phyloP scores from a whole-genome alignment of 2,329 filamentous ascomycete species.

The Colletotrichum siamense region DNA sequence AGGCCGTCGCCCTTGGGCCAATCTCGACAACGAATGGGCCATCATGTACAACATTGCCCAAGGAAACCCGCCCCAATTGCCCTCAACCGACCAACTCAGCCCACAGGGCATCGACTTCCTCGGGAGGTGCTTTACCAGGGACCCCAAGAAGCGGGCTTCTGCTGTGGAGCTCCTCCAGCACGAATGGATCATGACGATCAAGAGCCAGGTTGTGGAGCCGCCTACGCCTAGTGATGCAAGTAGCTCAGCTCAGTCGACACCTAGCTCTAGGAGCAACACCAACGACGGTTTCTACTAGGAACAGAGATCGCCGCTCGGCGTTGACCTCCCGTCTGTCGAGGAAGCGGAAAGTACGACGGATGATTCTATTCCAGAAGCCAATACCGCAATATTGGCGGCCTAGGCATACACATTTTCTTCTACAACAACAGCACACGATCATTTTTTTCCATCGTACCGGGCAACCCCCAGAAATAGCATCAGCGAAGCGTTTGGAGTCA shows the following conservation, averaged over 20 bases:
- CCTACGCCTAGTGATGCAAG: constrained; percentile 65
- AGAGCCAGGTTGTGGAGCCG: constrained; percentile 69
- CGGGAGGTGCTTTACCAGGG: constrained; percentile 82
- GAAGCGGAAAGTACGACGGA: neutral
- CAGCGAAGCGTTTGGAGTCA: constrained; percentile 26
- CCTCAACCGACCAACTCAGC: constrained; percentile 82
- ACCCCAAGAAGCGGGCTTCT: constrained; percentile 78
- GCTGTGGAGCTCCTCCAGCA: constrained; percentile 92
- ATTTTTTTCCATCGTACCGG: neutral
- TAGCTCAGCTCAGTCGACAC: constrained; percentile 41
- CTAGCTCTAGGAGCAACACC: constrained; percentile 18
- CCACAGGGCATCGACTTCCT: constrained; percentile 87
- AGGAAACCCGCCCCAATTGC: constrained; percentile 89
- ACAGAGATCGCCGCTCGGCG: neutral
- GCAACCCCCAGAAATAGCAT: constrained; percentile 24
- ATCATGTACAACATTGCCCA: constrained; percentile 99
- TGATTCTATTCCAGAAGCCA: neutral
- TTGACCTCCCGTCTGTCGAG: neutral
- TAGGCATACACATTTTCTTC: neutral
- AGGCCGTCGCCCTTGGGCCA: constrained; percentile 91
- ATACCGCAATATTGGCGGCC: neutral
- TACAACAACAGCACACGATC: neutral
- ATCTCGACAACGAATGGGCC: constrained; percentile 97
- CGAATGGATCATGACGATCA: constrained; percentile 81
- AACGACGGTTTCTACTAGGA: constrained; percentile 24